Evolutionary conservation across 2,329 filamentous ascomycete genomes (phyloP).

Genomic region (Hymenoscyphus fructigenus): DNA sequence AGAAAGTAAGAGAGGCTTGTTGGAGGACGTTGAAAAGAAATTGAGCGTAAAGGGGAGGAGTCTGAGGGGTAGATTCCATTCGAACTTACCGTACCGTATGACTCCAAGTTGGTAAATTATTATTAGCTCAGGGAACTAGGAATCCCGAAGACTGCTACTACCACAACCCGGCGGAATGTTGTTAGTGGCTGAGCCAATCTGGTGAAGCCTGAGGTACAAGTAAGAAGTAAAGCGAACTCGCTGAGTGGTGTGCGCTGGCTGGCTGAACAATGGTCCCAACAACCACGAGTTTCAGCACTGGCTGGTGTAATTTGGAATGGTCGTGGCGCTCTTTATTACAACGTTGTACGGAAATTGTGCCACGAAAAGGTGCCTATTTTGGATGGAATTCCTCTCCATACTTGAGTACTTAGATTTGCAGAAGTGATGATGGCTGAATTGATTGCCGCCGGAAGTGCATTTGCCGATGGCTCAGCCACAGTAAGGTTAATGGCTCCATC

Average conservation of each 20-base stretch:
- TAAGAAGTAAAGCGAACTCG: background rate
- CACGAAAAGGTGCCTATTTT: no score
- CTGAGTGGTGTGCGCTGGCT: background rate
- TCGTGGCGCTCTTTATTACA: background rate
- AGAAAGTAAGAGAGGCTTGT: background rate
- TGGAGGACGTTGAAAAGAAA: no score
- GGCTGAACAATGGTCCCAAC: background rate
- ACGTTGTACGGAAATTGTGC: no score
- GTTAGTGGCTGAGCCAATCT: slow-evolving; percentile 2
- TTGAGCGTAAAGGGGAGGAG: background rate
- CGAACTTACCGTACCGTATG: background rate
- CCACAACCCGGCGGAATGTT: background rate
- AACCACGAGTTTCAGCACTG: background rate
- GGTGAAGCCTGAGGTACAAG: background rate
- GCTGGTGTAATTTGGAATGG: background rate
- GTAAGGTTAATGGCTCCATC: no score
- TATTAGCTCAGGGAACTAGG: slow-evolving; percentile 4
- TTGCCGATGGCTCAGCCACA: background rate
- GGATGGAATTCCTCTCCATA: no score
- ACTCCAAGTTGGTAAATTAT: background rate
- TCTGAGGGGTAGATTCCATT: background rate
- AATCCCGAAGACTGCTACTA: background rate
- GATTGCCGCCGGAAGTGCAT: background rate
- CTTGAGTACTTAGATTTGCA: no score
- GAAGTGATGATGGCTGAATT: no score